Evolutionary conservation across 345 rosid species (phyloP).

Genomic region (Fremontodendron californicum): DNA sequence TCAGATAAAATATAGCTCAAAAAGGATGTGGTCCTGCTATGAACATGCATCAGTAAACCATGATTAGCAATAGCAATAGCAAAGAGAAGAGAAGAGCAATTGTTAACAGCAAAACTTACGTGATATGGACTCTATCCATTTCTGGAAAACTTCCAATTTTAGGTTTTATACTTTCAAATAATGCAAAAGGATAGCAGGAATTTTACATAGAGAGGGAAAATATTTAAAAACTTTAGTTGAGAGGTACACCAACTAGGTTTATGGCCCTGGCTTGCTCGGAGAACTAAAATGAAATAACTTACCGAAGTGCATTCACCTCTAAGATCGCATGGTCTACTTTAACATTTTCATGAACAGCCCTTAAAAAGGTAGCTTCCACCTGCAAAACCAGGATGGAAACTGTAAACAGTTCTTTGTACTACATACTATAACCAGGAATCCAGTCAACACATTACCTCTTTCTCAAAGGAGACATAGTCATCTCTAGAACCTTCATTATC

Average conservation of each 20-base stretch:
- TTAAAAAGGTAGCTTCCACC: constrained; percentile 91
- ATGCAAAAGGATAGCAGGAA: background rate
- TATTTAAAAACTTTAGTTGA: background rate
- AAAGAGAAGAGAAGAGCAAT: background rate
- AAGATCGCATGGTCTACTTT: constrained; percentile 49
- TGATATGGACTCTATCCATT: background rate
- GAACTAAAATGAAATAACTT: constrained; percentile 14
- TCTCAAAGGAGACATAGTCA: constrained; percentile 64
- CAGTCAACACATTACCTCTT: constrained; percentile 47
- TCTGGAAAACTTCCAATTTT: background rate
- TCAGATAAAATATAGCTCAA: background rate
- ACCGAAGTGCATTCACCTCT: constrained; percentile 83
- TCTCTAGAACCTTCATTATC: constrained; percentile 49
- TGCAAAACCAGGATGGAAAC: constrained; percentile 24
- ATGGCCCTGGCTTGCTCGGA: background rate
- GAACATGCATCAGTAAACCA: background rate
- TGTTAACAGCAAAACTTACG: background rate
- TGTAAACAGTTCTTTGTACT: constrained; percentile 8
- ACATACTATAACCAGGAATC: background rate
- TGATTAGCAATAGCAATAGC: background rate
- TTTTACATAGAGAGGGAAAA: background rate
- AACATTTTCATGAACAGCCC: constrained; percentile 75
- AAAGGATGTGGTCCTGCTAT: background rate
- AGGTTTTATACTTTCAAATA: background rate
- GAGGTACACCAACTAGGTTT: background rate